A percentile compares a stretch with the other conserved stretches of the same genome.
Evolutionary conservation across 441 rosid genomes (phyloP).

Genomic region (Bocquillonia castaneifolia): DNA sequence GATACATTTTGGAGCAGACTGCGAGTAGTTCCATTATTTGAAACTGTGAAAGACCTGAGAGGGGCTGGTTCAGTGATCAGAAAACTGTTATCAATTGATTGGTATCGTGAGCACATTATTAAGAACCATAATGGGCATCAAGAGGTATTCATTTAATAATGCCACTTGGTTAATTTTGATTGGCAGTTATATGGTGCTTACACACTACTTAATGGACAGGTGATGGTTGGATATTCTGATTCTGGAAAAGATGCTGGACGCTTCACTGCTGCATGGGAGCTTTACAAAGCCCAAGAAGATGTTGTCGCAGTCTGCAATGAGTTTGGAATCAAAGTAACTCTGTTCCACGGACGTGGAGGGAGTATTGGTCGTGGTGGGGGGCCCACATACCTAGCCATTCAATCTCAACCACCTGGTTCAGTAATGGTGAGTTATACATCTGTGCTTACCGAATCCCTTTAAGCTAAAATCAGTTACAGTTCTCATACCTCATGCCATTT

Average conservation of each 20-base stretch:
- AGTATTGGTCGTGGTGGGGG: conserved; percentile 98
- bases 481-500: background rate
- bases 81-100: conserved; percentile 75
- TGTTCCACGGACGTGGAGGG: conserved; percentile 97
- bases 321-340: conserved; percentile 76
- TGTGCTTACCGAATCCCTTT: background rate
- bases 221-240: conserved; percentile 97
- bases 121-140: conserved; percentile 82
- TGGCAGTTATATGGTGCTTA: background rate
- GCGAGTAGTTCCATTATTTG: conserved; percentile 90
- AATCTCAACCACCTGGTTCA: conserved; percentile 95
- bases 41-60: conserved; percentile 80
- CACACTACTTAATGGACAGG: conserved; percentile 36
- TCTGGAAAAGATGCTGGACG: conserved; percentile 97
- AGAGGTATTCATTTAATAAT: conserved; percentile 44
- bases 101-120: conserved; percentile 76
- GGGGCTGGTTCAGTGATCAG: conserved; percentile 81
- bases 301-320: conserved; percentile 92
- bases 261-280: conserved; percentile 97
- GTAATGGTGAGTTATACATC: conserved; percentile 65
- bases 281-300: conserved; percentile 96
- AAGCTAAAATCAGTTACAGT: background rate
- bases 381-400: conserved; percentile 92
- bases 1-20: conserved; percentile 42
- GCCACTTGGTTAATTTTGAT: conserved; percentile 12